Evolutionary conservation across 345 rosid species (phyloP), one percentile per base, ranked within the genome.

Genomic region (Moricandia moricandioides): DNA sequence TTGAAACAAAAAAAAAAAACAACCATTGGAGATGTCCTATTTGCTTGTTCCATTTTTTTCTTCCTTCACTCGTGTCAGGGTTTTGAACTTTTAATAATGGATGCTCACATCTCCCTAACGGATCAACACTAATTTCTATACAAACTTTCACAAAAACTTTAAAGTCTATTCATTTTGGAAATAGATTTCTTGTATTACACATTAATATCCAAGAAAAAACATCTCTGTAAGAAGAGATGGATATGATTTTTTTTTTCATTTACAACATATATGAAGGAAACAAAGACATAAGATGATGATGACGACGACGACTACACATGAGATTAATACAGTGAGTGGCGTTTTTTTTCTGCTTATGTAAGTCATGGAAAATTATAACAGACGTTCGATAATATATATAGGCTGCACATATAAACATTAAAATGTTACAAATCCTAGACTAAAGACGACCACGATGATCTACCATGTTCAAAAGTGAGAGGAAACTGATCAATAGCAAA

Each of bases 361-460:
- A 47, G 72, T 71, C 62, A 14, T 67, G 27, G 35, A 63, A 67
- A 67, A 54, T 51, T 60, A 72, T 26, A 39, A 61, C 64, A 65
- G 35, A 57, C 57, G 34, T 47, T 63, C 43, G 34, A 71, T 8
- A 49, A 77, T 58, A 71, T 49, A 49, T 30, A 62, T 24, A 65
- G 60, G 71, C 51, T 70, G 61, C 83, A 78, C 79, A 56, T 78
- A 80, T 84, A 74, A 78, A 87, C 83, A 82, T 81, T 65, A 73
- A 68, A 85, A 82, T 84, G 77, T 88, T 86, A 82, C 79, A 79
- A 85, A 85, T 83, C 76, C 78, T 82, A 86, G 82, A 85, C 90
- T 49, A 83, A 72, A 79, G 72, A 34, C 51, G 79, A 54, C 76
- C 76, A 70, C 33, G 61, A 65, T 47, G 80, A 67, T 67, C 66